These are phyloP conservation scores for Arthrobotrys pseudoclavata DNA, from an alignment of 2,329 filamentous ascomycete genomes.

Conservation along the genomic window DNA sequence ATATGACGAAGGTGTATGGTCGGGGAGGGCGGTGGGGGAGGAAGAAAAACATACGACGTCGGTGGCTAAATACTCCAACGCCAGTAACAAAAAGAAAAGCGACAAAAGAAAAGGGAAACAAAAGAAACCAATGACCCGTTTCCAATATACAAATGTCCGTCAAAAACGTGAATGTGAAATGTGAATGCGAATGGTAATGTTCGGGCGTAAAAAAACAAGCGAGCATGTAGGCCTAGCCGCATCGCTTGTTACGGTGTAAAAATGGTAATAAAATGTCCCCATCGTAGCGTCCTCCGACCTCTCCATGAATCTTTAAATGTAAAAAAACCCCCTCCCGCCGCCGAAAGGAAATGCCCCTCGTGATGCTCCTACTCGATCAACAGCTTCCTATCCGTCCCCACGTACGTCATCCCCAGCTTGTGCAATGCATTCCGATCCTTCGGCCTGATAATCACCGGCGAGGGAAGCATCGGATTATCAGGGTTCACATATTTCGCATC, in stretches of 20 bases:
- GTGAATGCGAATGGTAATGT: constrained; percentile 13
- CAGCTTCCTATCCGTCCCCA: constrained; percentile 74
- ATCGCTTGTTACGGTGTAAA: constrained; percentile 18
- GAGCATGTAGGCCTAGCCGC: constrained; percentile 7
- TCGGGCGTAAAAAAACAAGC: constrained; percentile 19
- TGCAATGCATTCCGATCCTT: constrained; percentile 77
- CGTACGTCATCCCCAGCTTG: constrained; percentile 74
- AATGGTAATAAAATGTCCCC: constrained; percentile 6
- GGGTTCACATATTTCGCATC: constrained; percentile 89
- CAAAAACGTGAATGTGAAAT: constrained; percentile 10
- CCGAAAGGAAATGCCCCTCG: neutral
- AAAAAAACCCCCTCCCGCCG: neutral
- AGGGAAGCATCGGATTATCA: constrained; percentile 92
- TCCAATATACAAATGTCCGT: constrained; percentile 31
- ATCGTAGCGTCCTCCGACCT: neutral
- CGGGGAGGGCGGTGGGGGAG: constrained; percentile 11
- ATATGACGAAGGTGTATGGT: constrained; percentile 1
- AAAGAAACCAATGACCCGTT: constrained; percentile 2
- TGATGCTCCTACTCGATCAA: constrained; percentile 73
- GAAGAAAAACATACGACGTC: constrained; percentile 4
- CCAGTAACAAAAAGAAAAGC: constrained; percentile 18
- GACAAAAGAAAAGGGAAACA: constrained; percentile 8
- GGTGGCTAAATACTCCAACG: constrained; percentile 45
- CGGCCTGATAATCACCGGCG: constrained; percentile 83
- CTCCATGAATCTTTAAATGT: neutral